Percentiles rank a stretch among this genome's conserved stretches.
phyloP scores from a whole-genome alignment of 2,329 filamentous ascomycete species.

The Pyricularia pennisetigena region DNA sequence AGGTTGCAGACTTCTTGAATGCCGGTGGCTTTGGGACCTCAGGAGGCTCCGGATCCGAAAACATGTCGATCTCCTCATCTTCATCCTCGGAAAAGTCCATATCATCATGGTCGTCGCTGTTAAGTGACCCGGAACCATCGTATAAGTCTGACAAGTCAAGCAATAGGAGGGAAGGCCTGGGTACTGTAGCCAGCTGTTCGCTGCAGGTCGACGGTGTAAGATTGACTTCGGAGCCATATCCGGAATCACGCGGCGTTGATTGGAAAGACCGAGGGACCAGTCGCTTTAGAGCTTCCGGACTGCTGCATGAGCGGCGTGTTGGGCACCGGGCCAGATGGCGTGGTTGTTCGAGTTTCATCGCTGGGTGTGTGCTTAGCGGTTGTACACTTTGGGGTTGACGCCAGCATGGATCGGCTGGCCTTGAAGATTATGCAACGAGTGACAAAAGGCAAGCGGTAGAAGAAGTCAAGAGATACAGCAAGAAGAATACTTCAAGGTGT shows the following conservation, averaged over 20 bases:
- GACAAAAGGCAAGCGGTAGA: background rate
- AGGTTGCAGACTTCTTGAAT: background rate
- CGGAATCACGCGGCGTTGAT: conserved; percentile 9
- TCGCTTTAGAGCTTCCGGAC: background rate
- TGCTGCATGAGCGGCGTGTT: background rate
- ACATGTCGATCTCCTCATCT: background rate
- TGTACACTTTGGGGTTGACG: background rate
- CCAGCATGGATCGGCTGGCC: background rate
- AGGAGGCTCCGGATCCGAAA: background rate
- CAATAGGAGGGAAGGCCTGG: background rate
- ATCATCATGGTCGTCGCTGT: background rate
- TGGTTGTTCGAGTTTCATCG: background rate
- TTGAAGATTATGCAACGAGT: background rate
- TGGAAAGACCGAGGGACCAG: background rate
- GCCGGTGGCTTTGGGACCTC: background rate
- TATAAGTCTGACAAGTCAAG: conserved; percentile 2
- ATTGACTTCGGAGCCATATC: conserved; percentile 10
- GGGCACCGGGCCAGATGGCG: background rate
- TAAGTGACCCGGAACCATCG: conserved; percentile 6
- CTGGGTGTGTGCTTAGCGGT: background rate
- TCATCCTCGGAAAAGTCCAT: background rate
- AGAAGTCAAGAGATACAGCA: background rate
- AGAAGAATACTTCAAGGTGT: background rate
- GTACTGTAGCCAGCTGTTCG: background rate
- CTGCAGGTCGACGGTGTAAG: background rate